These are phyloP conservation scores for Penicillium canescens DNA, from an alignment of 495 filamentous ascomycete species.

Conservation along the genomic window DNA sequence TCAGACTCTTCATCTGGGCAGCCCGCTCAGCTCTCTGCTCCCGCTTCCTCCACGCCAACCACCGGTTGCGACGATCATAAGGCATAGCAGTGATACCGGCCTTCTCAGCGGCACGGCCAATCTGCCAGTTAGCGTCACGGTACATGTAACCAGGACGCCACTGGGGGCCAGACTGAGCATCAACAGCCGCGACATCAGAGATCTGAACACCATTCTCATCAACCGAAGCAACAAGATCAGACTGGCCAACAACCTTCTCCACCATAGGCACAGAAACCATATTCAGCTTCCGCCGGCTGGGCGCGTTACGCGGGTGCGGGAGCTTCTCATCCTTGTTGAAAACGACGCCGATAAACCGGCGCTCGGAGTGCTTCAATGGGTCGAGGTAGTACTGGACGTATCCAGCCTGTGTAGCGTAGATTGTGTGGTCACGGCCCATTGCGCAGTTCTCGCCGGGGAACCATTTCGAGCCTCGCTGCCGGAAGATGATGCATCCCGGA, in stretches of 20 bases:
- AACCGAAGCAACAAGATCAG: constrained; percentile 35
- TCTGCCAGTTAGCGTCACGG: constrained; percentile 80
- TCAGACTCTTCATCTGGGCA: constrained; percentile 59
- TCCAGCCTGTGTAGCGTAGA: constrained; percentile 79
- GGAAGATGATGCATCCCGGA: constrained; percentile 96
- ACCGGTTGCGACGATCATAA: constrained; percentile 59
- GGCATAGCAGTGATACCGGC: constrained; percentile 51
- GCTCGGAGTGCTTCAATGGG: constrained; percentile 71
- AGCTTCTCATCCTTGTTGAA: constrained; percentile 71
- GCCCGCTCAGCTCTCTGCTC: constrained; percentile 50
- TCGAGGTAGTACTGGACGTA: constrained; percentile 97
- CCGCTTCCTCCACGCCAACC: constrained; percentile 63
- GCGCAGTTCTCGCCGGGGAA: constrained; percentile 89
- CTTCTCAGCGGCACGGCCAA: constrained; percentile 68
- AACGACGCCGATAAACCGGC: constrained; percentile 89
- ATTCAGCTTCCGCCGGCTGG: constrained; percentile 65
- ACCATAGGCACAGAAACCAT: constrained; percentile 56
- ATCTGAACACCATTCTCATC: constrained; percentile 33
- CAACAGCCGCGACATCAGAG: constrained; percentile 30
- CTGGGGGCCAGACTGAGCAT: constrained; percentile 43
- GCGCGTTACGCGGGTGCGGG: constrained; percentile 69
- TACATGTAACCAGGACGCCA: constrained; percentile 75
- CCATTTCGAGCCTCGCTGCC: constrained; percentile 93
- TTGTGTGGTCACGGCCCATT: constrained; percentile 96
- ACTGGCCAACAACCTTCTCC: constrained; percentile 31